phyloP scores from a whole-genome alignment of 441 rosid genomes.

The Gossypium davidsonii region DNA sequence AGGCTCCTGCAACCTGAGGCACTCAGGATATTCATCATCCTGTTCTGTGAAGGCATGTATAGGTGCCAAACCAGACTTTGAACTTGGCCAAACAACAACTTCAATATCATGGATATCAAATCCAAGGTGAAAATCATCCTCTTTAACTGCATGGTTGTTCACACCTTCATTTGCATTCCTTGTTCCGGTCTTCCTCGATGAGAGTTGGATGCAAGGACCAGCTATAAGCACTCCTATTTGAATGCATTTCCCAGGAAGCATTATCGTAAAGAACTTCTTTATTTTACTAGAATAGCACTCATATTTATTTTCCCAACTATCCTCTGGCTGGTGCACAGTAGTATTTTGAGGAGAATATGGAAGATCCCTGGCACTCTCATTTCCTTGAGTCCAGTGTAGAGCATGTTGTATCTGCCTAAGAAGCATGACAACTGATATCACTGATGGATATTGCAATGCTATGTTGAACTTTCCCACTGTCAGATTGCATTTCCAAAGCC shows the following conservation, averaged over 20 bases:
- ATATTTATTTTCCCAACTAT: slow-evolving; percentile 32
- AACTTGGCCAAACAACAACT: slow-evolving; percentile 54
- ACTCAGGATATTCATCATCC: slow-evolving; percentile 41
- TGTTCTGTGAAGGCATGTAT: slow-evolving; percentile 28
- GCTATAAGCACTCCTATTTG: slow-evolving; percentile 62
- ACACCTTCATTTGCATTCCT: slow-evolving; percentile 18
- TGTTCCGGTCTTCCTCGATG: slow-evolving; percentile 36
- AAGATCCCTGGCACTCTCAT: slow-evolving; percentile 23
- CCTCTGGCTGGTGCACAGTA: slow-evolving; percentile 30
- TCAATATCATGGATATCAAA: slow-evolving; percentile 66
- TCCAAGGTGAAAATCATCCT: slow-evolving; percentile 43
- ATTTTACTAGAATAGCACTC: slow-evolving; percentile 32
- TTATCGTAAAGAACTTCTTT: slow-evolving; percentile 38
- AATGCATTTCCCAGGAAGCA: slow-evolving; percentile 62
- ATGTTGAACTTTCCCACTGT: slow-evolving; percentile 58
- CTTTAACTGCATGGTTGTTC: slow-evolving; percentile 19
- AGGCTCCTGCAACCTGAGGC: slow-evolving; percentile 41
- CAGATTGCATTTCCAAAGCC: slow-evolving; percentile 61
- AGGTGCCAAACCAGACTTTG: slow-evolving; percentile 35
- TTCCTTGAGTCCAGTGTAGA: slow-evolving; percentile 33
- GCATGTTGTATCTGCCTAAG: slow-evolving; percentile 48
- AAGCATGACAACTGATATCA: slow-evolving; percentile 48
- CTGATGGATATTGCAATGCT: slow-evolving; percentile 45
- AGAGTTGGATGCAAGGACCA: slow-evolving; percentile 59
- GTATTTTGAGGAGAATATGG: slow-evolving; percentile 26